phyloP scores from a whole-genome alignment of 352 stramenopile genomes.

The Globisporangium alternatum region DNA sequence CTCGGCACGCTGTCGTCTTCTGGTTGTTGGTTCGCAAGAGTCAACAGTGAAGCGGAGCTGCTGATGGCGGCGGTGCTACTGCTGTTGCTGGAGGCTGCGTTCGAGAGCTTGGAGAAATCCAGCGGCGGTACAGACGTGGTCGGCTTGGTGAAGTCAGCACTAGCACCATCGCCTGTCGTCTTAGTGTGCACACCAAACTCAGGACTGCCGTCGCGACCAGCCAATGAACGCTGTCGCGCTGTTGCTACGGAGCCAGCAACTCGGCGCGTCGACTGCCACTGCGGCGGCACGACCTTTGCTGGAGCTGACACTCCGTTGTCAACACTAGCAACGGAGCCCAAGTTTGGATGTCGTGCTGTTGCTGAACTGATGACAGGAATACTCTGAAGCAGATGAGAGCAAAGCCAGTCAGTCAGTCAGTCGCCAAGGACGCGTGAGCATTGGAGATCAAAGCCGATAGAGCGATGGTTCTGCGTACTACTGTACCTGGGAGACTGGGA shows the following conservation, averaged over 20 bases:
- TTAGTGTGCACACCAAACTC: too few species aligned
- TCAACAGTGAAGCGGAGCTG: neutral
- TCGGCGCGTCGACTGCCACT: constrained; percentile 65
- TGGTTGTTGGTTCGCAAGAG: neutral
- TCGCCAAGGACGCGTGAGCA: neutral
- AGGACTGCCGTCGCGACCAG: neutral
- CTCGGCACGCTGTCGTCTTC: constrained; percentile 25
- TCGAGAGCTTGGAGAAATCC: constrained; percentile 28
- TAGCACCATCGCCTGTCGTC: neutral
- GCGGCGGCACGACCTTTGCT: constrained; percentile 26
- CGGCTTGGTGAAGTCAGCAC: neutral
- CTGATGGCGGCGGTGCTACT: neutral
- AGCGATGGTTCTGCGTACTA: neutral
- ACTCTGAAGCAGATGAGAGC: neutral
- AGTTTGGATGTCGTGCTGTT: too few species aligned
- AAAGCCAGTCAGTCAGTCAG: neutral
- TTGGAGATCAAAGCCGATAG: neutral
- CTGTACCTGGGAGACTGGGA: constrained; percentile 17
- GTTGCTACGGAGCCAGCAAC: constrained; percentile 23
- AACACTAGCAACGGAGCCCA: neutral
- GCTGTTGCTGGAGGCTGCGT: neutral
- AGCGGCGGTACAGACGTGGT: constrained; percentile 18
- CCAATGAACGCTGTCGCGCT: neutral
- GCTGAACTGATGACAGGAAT: neutral
- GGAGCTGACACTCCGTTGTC: constrained; percentile 1